Base-by-base conservation (phyloP, 345 rosid genomes). In the Bruguiera parviflora region DNA sequence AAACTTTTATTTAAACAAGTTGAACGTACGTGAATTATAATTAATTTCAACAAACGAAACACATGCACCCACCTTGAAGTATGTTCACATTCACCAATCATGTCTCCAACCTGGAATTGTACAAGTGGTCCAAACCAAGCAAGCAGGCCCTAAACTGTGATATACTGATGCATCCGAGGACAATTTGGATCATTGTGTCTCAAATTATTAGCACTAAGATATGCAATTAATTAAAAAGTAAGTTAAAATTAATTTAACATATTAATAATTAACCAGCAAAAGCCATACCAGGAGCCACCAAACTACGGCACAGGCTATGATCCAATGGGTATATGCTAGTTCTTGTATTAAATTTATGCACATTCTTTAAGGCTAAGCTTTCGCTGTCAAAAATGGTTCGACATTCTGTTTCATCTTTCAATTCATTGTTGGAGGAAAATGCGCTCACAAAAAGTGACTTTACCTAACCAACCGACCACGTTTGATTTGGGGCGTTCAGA, bases 381-480 rank as follows among this genome's bases (percentile, higher is more conserved):
- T 81, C 66, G n/a, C 76, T 53, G 65, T 75, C 73, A 9, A n/a
- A n/a, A 24, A 25, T 66, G 58, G 18, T 51, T 65, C 61, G 58
- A 75, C 76, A 75, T 67, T 70, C 73, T 60, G 19, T 32, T 62
- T 70, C 68, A 71, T 71, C 77, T 2, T 61, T 39, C 49, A 43
- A 13, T 55, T 46, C 52, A 19, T 64, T 72, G 72, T 58, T 60
- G 80, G 59, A 72, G 75, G 71, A 68, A 67, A 33, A 69, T 43
- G 65, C 29, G 32, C 37, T 35, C 43, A 7, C 24, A 32, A 64
- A 58, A 39, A 65, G 43, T 55, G 56, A 65, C 80, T 72, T 78
- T 76, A 76, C 84, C 83, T 74, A 80, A 82, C 77, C 75, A 67
- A 64, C 84, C 75, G 67, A 39, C 64, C 35, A 67, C 11, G 5